These are phyloP conservation scores for Metschnikowia amazonensis DNA, from an alignment of 805 yeast species.

Conservation along the genomic window DNA sequence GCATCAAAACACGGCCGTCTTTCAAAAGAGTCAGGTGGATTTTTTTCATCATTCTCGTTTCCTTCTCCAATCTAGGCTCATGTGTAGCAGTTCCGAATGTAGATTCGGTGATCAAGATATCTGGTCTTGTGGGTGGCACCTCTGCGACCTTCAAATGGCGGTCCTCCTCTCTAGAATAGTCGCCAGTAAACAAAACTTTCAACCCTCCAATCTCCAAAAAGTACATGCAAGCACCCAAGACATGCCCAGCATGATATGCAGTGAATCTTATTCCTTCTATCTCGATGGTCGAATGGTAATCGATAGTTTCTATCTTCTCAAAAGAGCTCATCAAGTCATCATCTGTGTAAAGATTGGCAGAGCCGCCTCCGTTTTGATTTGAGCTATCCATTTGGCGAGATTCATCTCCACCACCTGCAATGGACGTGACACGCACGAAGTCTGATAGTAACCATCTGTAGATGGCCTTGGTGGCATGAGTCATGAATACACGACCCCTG, in stretches of 20 bases:
- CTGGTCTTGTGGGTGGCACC: conserved; percentile 83
- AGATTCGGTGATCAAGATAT: conserved; percentile 86
- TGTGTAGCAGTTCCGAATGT: conserved; percentile 98
- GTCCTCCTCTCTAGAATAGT: conserved; percentile 92
- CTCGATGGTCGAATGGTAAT: conserved; percentile 92
- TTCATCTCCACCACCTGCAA: conserved; percentile 43
- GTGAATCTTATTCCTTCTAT: conserved; percentile 93
- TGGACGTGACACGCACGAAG: conserved; percentile 83
- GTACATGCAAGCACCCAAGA: conserved; percentile 97
- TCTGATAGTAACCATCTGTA: conserved; percentile 93
- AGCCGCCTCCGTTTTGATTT: conserved; percentile 18
- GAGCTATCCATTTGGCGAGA: conserved; percentile 15
- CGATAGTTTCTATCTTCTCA: conserved; percentile 88
- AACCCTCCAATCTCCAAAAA: conserved; percentile 92
- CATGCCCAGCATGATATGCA: conserved; percentile 99
- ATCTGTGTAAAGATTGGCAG: conserved; percentile 71
- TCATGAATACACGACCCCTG: conserved; percentile 96
- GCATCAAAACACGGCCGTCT: conserved; percentile 90
- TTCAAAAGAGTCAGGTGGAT: conserved; percentile 79
- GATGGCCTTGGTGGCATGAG: conserved; percentile 98
- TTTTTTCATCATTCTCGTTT: conserved; percentile 69
- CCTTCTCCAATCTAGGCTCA: conserved; percentile 85
- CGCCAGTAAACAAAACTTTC: conserved; percentile 89
- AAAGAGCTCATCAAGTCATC: conserved; percentile 86
- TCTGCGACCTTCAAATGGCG: conserved; percentile 95